Conservation (phyloP, 176 grass and related monocot genomes). For the Carex scoparia region DNA sequence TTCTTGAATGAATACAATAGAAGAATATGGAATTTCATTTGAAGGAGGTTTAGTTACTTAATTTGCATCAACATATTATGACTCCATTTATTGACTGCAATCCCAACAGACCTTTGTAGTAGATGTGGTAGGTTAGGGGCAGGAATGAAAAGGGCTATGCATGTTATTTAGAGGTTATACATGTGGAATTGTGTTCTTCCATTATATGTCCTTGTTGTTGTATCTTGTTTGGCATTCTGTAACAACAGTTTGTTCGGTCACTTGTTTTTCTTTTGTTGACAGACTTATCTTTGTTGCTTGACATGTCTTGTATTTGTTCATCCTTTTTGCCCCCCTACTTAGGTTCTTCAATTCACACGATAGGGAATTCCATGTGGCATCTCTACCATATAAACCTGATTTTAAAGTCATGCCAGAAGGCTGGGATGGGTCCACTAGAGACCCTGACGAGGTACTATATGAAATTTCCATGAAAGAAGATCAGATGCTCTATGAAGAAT, state of each 20-base stretch:
- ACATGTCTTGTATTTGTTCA: neutral
- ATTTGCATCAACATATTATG: neutral
- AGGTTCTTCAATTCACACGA: slow-evolving; percentile 93
- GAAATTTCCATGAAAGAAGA: slow-evolving; percentile 98
- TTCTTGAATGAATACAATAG: neutral
- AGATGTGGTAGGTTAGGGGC: neutral
- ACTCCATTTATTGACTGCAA: neutral
- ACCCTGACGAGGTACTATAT: slow-evolving; percentile 95
- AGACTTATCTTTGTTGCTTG: neutral
- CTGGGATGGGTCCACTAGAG: slow-evolving; percentile 83
- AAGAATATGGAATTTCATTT: neutral
- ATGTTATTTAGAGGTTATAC: neutral
- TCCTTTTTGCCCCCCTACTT: slow-evolving; percentile 15
- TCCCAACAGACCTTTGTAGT: neutral
- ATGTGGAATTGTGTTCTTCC: neutral
- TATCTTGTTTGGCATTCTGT: neutral
- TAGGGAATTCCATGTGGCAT: slow-evolving; percentile 95
- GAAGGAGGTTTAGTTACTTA: neutral
- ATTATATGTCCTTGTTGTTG: neutral
- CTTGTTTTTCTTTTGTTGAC: neutral
- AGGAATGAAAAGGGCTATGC: neutral
- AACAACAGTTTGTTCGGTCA: neutral
- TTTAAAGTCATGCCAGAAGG: slow-evolving; percentile 98
- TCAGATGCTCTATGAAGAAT: slow-evolving; percentile 89
- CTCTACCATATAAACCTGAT: slow-evolving; percentile 93